Evolutionary conservation across 345 rosid genomes (phyloP), one percentile per base, ranked within the genome.

Genomic region (Psidium friedrichsthalianum): DNA sequence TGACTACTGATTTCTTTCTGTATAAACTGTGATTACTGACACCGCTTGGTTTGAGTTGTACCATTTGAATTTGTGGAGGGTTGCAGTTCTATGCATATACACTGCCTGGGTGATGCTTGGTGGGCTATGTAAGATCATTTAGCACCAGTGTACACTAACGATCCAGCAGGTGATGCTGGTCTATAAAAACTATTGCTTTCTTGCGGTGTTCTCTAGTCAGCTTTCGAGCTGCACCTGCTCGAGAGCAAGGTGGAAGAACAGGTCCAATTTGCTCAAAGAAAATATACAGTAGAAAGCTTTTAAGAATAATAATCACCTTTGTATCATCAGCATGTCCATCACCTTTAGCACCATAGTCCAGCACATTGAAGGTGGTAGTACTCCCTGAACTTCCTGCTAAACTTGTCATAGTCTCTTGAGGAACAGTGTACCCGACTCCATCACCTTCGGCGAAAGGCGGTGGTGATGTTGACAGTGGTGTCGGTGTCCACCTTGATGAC

Each of bases 281-380:
- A 13, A 16, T 64, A 22, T 32, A 40, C 1, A 20, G 21, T 55
- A 15, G 56, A 51, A 85, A 44, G 53, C n/a, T 36, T 40, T 76
- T 40, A 14, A 36, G 25, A 36, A 15, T 16, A 29, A 44, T 20
- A 84, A 18, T 86, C 83, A 95, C 99, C 95, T 96, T 91, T 51
- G 98, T 94, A 87, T 94, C 98, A 89, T 96, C 98, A 11, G 90
- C 87, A 3, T 42, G 84, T 36, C 99, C 98, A 83, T 94, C 96
- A 76, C 99, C 98, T 92, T 92, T 95, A 76, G 98, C 98, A 8
- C 99, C 97, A 87, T 87, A 91, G 81, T 91, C 86, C 27, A 95
- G 69, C 61, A 94, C 96, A 89, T 91, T 94, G 88, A 94, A 85
- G 87, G 88, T 86, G 83, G 86, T 74, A 10, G 90, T 76, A 78